Evolutionary conservation across 257 asterid genomes (phyloP), one percentile per base, ranked within the genome.

Genomic region (Marsdenia floribunda): DNA sequence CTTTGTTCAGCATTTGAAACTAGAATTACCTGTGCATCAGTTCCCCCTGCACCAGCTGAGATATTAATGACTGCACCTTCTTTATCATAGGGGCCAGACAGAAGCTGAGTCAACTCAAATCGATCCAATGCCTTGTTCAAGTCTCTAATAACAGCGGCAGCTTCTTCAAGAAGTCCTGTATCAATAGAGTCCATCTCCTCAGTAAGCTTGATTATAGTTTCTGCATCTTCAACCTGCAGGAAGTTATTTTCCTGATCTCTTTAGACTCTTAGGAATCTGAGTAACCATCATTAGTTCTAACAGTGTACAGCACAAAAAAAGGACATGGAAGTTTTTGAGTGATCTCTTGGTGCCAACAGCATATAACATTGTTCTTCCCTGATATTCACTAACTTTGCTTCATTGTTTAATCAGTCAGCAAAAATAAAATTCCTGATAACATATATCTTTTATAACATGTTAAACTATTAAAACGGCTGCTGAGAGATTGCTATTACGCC

Each of bases 1-100:
- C n/a, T 42, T 18, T 24, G 12, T 37, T 40, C 58, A 15, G 66
- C 58, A 29, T 33, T 52, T 49, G 68, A 71, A 80, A 55, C 35
- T 18, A 46, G 68, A 64, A 49, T 88, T 88, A 94, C 99, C 99
- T 94, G 99, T 57, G 99, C 99, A 79, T 95, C 99, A 75, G 99
- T 95, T 67, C 99, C 98, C 70, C 99, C 98, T 0, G 98, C 98
- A 79, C 99, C 99, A 76, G 98, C 97, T 59, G 97, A 79, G 69
- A 95, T 90, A 72, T 79, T 84, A 75, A 95, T 74, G 49, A 92
- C 89, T 60, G 97, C 98, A 37, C 97, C 93, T 88, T 94, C 99
- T 84, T 89, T 95, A 78, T 95, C 99, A 78, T 92, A 95, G 21
- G 96, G 98, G 59, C 98, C 91, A 50, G 98, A 89, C 69, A 95